A percentile compares a stretch with the other conserved stretches of the same genome.
Evolutionary conservation across 1,284 basidiomycete species (phyloP).

Genomic region (Psilocybe mexicana): DNA sequence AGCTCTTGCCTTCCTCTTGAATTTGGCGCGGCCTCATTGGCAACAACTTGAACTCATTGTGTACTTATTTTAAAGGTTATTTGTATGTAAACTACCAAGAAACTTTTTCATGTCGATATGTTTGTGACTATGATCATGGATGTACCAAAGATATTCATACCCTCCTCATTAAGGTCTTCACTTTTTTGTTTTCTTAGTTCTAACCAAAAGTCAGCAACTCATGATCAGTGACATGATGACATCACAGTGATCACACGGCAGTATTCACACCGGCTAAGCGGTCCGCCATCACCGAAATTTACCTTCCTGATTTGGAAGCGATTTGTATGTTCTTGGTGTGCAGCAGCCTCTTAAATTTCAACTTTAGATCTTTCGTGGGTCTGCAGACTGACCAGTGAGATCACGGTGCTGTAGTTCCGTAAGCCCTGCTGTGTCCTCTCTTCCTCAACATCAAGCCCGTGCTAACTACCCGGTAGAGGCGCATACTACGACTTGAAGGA

Average conservation of each 20-base stretch:
- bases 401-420: neutral
- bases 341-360: conserved; percentile 18
- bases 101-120: too few relatives aligned
- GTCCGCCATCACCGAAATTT: neutral
- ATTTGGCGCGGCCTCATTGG: too few relatives aligned
- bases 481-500: neutral
- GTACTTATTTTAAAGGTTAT: too few relatives aligned
- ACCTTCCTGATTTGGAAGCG: neutral
- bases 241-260: neutral
- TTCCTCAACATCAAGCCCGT: neutral
- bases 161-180: too few relatives aligned
- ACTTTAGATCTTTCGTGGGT: neutral
- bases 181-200: too few relatives aligned
- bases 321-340: conserved; percentile 12
- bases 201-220: too few relatives aligned
- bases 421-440: neutral
- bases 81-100: too few relatives aligned
- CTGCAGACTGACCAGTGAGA: neutral
- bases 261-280: neutral
- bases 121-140: too few relatives aligned
- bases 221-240: too few relatives aligned
- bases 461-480: neutral
- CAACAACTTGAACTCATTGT: too few relatives aligned
- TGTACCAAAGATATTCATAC: too few relatives aligned
- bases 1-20: too few relatives aligned